phyloP scores from a whole-genome alignment of 805 yeast species.

The Metschnikowia dekortorum region DNA sequence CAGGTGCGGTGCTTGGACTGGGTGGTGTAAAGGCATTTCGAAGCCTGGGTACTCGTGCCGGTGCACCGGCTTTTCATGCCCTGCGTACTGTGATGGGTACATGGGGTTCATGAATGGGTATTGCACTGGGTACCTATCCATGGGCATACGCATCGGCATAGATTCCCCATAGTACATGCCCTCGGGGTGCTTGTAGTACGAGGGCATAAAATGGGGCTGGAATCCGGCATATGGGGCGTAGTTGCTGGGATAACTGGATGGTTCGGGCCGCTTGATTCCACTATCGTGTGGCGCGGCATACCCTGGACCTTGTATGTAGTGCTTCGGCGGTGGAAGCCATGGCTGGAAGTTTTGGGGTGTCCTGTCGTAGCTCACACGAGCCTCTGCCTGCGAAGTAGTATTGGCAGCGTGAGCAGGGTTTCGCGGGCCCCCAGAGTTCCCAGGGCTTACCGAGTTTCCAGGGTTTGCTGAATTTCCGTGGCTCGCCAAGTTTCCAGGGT shows the following conservation, averaged over 20 bases:
- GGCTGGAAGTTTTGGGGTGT: background rate
- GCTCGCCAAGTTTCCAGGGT: too few species aligned
- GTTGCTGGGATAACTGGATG: background rate
- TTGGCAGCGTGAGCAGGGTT: too few species aligned
- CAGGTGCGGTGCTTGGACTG: background rate
- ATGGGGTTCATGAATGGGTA: conserved; percentile 6
- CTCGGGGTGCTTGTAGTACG: conserved; percentile 3
- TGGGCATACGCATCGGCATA: conserved; percentile 2
- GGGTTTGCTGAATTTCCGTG: too few species aligned
- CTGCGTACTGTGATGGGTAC: conserved; percentile 1
- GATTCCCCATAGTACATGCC: conserved; percentile 4
- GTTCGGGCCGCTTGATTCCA: conserved; percentile 1
- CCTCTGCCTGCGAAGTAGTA: background rate
- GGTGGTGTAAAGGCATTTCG: background rate
- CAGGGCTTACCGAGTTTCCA: too few species aligned
- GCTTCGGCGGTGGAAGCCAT: conserved; percentile 4
- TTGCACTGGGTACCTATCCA: conserved; percentile 1
- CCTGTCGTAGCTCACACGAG: background rate
- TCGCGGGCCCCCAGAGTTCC: too few species aligned
- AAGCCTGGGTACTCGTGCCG: background rate
- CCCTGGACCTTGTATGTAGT: conserved; percentile 1
- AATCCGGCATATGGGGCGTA: conserved; percentile 2
- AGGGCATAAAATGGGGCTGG: conserved; percentile 2
- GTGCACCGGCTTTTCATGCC: background rate
- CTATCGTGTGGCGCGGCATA: background rate